These are phyloP conservation scores for Epichloe typhina DNA, from an alignment of 2,329 filamentous ascomycete genomes.

Conservation along the genomic window DNA sequence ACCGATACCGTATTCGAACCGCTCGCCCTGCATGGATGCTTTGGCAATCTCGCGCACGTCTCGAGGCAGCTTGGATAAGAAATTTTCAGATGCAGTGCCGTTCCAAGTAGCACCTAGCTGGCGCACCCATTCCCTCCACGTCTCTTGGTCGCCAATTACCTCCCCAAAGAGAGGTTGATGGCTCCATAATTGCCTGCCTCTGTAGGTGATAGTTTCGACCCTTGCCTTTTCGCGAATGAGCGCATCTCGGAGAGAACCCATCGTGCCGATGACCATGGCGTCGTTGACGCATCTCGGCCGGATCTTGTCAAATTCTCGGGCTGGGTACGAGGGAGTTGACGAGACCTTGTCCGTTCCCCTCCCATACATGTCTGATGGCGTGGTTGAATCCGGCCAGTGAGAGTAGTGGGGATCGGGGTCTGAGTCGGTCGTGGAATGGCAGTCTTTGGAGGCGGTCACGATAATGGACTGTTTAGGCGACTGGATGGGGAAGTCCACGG, in stretches of 20 bases:
- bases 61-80: slow-evolving; percentile 5
- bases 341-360: slow-evolving; percentile 17
- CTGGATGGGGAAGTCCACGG: background rate
- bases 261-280: slow-evolving; percentile 22
- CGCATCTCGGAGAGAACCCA: slow-evolving; percentile 14
- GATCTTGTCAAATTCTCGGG: slow-evolving; percentile 19
- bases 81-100: slow-evolving; percentile 11
- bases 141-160: slow-evolving; percentile 25
- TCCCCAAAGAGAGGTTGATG: slow-evolving; percentile 25
- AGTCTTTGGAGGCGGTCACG: slow-evolving; percentile 22
- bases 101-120: slow-evolving; percentile 20
- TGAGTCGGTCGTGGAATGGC: slow-evolving; percentile 19
- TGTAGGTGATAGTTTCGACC: slow-evolving; percentile 11
- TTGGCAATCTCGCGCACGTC: slow-evolving; percentile 15
- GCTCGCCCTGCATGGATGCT: slow-evolving; percentile 14
- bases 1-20: slow-evolving; percentile 26
- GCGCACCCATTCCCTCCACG: slow-evolving; percentile 21
- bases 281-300: slow-evolving; percentile 23
- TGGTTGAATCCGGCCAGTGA: slow-evolving; percentile 23
- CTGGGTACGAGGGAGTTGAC: slow-evolving; percentile 16
- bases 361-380: slow-evolving; percentile 21
- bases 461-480: slow-evolving; percentile 17
- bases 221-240: slow-evolving; percentile 16
- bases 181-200: slow-evolving; percentile 23
- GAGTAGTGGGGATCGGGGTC: slow-evolving; percentile 23